Evolutionary conservation across 148 eudicot genomes (phyloP), one percentile per base, ranked within the genome.

Genomic region (Arbutus unedo): DNA sequence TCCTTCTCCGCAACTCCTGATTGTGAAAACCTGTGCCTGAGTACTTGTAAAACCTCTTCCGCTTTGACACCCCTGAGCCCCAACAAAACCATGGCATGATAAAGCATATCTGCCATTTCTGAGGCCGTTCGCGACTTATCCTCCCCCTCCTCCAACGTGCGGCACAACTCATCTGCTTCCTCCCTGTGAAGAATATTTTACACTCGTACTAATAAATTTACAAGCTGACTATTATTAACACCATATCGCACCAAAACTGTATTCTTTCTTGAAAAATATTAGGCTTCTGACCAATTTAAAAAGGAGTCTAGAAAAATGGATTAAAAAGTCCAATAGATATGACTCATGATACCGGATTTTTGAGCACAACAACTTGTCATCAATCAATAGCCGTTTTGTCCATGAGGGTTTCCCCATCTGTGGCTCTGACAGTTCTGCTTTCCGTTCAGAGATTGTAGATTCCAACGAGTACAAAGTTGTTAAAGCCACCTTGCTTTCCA

Each of bases 31-130:
- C 98, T 88, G 4, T 73, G 83, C 66, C 98, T 85, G 60, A 95
- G 91, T 56, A 89, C 87, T 80, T 90, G 86, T 49, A 95, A 85
- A 72, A 94, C 97, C 77, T 94, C 98, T 88, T 96, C 98, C 55
- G 91, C 75, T 76, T 91, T 89, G 10, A 96, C 96, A 82, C 87
- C 94, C 86, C 82, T 93, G 13, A 83, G 85, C 41, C 90, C 87
- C 77, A 96, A 84, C 62, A 96, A 87, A 79, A 96, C 99, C 98
- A 96, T 91, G 73, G 96, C 84, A 85, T 96, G 98, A 87, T 96
- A 94, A 60, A 96, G 93, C 76, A 96, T 88, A 88, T 96, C 99
- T n/a, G 98, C 99, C 99, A 94, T 94, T 88, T 94, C 97, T 11
- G 99, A 94, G 84, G 95, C 91, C 66, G 94, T 92, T 77, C 98